Evolutionary conservation across 2,329 filamentous ascomycete species (phyloP), one percentile per base, ranked within the genome.

Genomic region (Arthroderma sp.): DNA sequence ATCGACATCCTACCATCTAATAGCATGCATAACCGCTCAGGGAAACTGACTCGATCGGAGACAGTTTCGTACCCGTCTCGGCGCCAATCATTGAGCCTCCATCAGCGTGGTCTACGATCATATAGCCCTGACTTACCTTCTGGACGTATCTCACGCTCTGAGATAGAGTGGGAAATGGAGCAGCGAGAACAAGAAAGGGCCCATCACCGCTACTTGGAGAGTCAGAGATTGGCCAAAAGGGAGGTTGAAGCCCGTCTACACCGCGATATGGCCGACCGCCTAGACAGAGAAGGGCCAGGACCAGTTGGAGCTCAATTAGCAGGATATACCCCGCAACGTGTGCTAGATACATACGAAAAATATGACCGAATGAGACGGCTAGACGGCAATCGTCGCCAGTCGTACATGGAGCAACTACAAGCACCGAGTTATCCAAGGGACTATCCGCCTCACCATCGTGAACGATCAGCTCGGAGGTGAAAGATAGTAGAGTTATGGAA

Each of bases 1-100:
- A 60, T 67, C 35, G 67, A 68, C 35, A 57, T 68, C 15, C 43
- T 64, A 13, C 66, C 66, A 9, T 63, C 56, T 13, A 63, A 63
- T 39, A 66, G 63, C 58, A 62, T 52, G 41, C 59, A 51, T 15
- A 54, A 41, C 8, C 58, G 31, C 15, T 31, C 39, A 7, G 52
- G 56, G 15, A 49, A 25, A 9, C 35, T 60, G n/a, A 35, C 25
- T 11, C 55, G 58, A n/a, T 57, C 58, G 8, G 49, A 53, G 15
- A 49, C 58, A 2, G 58, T 60, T 43, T 57, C 58, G 3, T 53
- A 57, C 28, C 19, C 55, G 11, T 38, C 38, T 35, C 55, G 58
- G 17, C 55, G 43, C 21, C 17, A 49, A 4, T 53, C 39, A 19
- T 52, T 47, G 19, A 25, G 53, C 31, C 9, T 55, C 15, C 23